phyloP scores from a whole-genome alignment of 139 green algal genomes.

The Chlorella sp. region DNA sequence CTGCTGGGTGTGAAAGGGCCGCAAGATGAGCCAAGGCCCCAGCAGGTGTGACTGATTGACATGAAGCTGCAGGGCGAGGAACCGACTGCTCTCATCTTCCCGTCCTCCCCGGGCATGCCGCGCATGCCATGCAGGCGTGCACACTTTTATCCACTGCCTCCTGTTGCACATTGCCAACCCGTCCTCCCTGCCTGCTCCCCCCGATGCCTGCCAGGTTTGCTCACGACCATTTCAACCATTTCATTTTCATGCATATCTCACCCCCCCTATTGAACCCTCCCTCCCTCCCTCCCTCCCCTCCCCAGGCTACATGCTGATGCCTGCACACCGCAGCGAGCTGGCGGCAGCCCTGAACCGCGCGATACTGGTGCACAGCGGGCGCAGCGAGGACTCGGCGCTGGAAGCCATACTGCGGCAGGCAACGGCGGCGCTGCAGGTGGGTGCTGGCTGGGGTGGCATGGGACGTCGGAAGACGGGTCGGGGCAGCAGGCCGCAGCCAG shows the following conservation, averaged over 20 bases:
- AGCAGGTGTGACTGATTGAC: too few relatives aligned
- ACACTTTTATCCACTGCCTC: too few relatives aligned
- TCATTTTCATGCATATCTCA: not conserved
- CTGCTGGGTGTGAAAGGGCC: too few relatives aligned
- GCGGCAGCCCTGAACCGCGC: conserved; percentile 64
- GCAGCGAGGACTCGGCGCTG: conserved; percentile 31
- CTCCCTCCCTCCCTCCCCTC: too few relatives aligned
- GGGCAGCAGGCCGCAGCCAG: not conserved
- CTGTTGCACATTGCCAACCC: too few relatives aligned
- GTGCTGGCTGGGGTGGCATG: not conserved
- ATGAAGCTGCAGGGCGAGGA: too few relatives aligned
- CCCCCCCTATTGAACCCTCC: not conserved
- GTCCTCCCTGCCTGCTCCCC: too few relatives aligned
- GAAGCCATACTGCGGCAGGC: conserved; percentile 31
- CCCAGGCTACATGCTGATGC: conserved; percentile 61
- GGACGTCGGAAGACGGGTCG: not conserved
- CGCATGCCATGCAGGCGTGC: too few relatives aligned
- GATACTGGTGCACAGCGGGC: conserved; percentile 50
- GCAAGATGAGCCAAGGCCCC: too few relatives aligned
- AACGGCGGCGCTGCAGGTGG: not conserved
- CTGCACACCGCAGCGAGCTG: conserved; percentile 40
- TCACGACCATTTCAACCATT: not conserved
- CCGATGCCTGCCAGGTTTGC: not conserved
- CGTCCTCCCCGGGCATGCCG: too few relatives aligned
- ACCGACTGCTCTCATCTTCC: too few relatives aligned